Evolutionary conservation across 192 early-diverging fungal genomes (phyloP), one percentile per base, ranked within the genome.

Genomic region (Gamsiella multidivaricata): DNA sequence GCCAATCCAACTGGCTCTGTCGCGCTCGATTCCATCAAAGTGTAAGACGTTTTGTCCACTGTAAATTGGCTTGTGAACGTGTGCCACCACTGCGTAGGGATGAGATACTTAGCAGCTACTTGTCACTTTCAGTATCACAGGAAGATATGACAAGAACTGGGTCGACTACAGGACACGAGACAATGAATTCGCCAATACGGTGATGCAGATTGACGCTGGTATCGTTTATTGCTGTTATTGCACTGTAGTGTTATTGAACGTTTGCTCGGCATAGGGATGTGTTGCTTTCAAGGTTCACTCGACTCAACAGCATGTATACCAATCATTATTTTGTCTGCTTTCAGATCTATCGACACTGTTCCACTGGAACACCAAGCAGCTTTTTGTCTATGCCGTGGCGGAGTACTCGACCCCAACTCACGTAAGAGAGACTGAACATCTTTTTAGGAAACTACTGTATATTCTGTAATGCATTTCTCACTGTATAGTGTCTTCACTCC

Each of bases 321-420:
- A 25, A n/a, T n/a, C n/a, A n/a, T n/a, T n/a, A n/a, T n/a, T 12
- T 7, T 29, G 29, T 32, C 9, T 42, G 31, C 15, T 14, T 41
- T 57, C 76, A 93, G 94, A 96, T 80, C 87, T 95, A 6, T 83
- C 88, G 22, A 83, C 85, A 12, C 78, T 93, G 26, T 96, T 94
- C 78, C 89, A 94, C 66, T 96, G 94, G 94, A 96, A 96, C 65
- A 94, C 93, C 33, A 96, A 96, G 71, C 91, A 94, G 78, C 70
- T 96, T 28, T 95, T 95, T 86, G 87, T 94, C 39, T 87, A 85
- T 43, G 81, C 91, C 22, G 87, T 94, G 9, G 91, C 87, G 11
- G 93, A 96, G 65, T 96, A 92, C 73, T 79, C 80, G 37, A 91
- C 91, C 9, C 80, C 84, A 20, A 78, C 83, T 26, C 88, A 93